Percentiles rank a stretch among this genome's conserved stretches.
phyloP scores from a whole-genome alignment of 495 filamentous ascomycete species.

The Astrothelium macrocarpum region DNA sequence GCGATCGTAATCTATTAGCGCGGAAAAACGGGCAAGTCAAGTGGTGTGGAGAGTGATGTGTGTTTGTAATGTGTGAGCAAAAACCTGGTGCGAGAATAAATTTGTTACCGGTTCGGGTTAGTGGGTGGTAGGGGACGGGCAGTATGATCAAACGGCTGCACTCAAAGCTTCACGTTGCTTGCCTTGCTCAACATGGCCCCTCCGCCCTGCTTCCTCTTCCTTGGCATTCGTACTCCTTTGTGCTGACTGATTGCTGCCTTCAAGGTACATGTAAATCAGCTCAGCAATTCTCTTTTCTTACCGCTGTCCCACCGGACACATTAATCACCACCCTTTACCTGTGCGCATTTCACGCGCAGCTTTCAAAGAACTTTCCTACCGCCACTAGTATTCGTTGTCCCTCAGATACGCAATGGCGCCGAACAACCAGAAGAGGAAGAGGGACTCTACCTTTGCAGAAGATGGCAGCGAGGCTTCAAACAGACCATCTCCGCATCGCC shows the following conservation, averaged over 20 bases:
- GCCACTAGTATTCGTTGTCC: too few species aligned
- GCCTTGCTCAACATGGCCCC: not conserved
- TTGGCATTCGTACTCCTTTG: not conserved
- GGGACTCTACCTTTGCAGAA: not conserved
- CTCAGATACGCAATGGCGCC: not conserved
- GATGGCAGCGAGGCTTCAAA: constrained; percentile 32
- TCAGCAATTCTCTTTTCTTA: not conserved
- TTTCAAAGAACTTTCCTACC: not conserved
- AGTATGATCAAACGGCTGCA: not conserved
- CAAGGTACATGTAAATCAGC: not conserved
- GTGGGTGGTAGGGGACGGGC: not conserved
- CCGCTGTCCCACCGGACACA: not conserved
- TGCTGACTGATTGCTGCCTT: not conserved
- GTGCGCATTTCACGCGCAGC: not conserved
- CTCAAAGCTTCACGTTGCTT: not conserved
- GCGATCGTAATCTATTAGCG: too few species aligned
- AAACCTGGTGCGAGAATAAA: too few species aligned
- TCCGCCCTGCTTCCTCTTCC: not conserved
- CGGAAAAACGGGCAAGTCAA: too few species aligned
- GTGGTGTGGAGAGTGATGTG: too few species aligned
- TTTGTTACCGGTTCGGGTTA: not conserved
- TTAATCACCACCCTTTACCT: not conserved
- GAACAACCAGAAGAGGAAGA: not conserved
- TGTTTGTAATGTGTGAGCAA: too few species aligned
- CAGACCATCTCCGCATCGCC: constrained; percentile 56